Base-by-base conservation (phyloP, 148 eudicot genomes). In the Diospyros lotus region DNA sequence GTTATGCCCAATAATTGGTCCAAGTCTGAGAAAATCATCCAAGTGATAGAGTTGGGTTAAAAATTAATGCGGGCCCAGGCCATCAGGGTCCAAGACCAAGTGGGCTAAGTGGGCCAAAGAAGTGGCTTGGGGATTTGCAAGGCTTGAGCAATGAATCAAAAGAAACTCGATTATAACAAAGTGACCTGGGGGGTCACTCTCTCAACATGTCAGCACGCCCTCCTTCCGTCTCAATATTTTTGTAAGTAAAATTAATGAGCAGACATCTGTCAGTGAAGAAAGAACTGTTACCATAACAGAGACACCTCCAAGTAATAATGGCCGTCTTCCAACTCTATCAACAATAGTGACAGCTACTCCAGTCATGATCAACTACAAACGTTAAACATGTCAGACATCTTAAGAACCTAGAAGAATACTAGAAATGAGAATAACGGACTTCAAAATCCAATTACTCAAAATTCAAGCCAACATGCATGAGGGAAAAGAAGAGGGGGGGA, bases 261-360 rank as follows among this genome's bases (percentile, higher is more conserved):
- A 41, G 54, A 54, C 18, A 60, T 40, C 58, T 18, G 10, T 5
- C 28, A 42, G 28, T 40, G 45, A 53, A 40, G 28, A 52, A 39
- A 65, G 28, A 42, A 39, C 46, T 75, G 60, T 80, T 82, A 94
- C 98, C 89, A 95, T 86, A 77, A 95, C 96, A 81, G 96, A 92
- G 76, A 95, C 97, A 69, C 98, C 98, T 61, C 94, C 93, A 80
- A 92, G 97, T 70, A 95, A 87, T 84, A 95, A 82, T 75, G 98
- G 98, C 79, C 98, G 87, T 86, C 98, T 92, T 54, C 98, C 98
- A 78, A 95, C 87, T 80, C 81, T 92, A 84, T 95, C 98, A 78
- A 95, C 91, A 73, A 86, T 83, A 66, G 80, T 68, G 44, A 95
- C 97, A 59, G 98, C 96, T 58, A 79, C 75, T 75, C 97, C 98